A percentile compares a stretch with the other conserved stretches of the same genome.
These are phyloP conservation scores for Ogataea naganishii DNA, from an alignment of 805 yeast species.

Conservation along the genomic window DNA sequence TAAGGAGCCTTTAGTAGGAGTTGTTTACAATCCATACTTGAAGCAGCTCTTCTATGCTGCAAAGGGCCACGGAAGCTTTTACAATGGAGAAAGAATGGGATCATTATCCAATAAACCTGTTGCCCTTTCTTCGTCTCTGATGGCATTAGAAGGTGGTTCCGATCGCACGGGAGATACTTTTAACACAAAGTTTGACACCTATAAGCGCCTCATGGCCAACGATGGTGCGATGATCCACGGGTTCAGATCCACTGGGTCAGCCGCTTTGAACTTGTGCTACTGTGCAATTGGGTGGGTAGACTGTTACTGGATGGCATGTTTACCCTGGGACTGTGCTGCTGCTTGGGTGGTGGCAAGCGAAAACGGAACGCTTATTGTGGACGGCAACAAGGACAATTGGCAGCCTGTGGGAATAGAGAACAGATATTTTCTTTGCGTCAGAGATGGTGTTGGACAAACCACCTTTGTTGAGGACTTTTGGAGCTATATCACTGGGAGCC, in stretches of 20 bases:
- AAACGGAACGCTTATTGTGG: constrained; percentile 50
- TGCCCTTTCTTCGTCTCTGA: constrained; percentile 39
- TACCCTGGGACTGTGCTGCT: constrained; percentile 64
- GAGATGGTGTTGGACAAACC: constrained; percentile 5
- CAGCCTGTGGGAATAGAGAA: constrained; percentile 4
- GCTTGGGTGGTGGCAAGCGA: constrained; percentile 56
- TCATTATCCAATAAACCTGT: constrained; percentile 25
- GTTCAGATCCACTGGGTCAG: constrained; percentile 52
- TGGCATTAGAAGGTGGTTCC: constrained; percentile 56
- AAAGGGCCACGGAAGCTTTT: constrained; percentile 44
- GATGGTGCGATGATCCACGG: constrained; percentile 56
- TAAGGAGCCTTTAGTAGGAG: constrained; percentile 49
- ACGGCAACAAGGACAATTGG: constrained; percentile 36
- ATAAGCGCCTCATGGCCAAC: constrained; percentile 33
- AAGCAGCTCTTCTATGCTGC: constrained; percentile 45
- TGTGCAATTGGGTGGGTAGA: constrained; percentile 53
- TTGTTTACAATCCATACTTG: constrained; percentile 53
- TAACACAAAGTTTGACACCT: constrained; percentile 39
- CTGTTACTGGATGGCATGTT: constrained; percentile 54
- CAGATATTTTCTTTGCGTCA: constrained; percentile 4
- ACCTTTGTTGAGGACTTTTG: constrained; percentile 5
- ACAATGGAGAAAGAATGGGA: constrained; percentile 34
- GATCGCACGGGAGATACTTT: constrained; percentile 46
- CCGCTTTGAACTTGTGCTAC: constrained; percentile 53
- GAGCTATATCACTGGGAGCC: constrained; percentile 4